Conservation (phyloP, 2,329 filamentous ascomycete species). For the Penicillium thymicola region DNA sequence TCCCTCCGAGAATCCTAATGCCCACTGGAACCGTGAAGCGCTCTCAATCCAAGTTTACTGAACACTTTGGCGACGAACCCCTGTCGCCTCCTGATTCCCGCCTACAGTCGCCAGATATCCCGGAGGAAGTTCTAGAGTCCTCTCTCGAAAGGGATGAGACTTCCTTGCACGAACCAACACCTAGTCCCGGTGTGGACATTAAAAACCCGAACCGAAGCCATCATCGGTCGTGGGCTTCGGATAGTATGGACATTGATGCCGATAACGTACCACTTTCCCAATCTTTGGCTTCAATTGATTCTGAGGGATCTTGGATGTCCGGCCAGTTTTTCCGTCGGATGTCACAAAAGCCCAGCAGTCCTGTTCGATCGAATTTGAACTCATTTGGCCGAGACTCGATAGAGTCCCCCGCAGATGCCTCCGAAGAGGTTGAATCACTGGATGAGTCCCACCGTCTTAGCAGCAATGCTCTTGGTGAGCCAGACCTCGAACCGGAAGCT, state of each 20-base stretch:
- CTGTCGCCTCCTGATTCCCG: slow-evolving; percentile 81
- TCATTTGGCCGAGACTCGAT: slow-evolving; percentile 41
- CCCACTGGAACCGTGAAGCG: slow-evolving; percentile 64
- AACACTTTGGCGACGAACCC: slow-evolving; percentile 84
- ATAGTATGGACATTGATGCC: slow-evolving; percentile 50
- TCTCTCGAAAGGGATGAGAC: slow-evolving; percentile 21
- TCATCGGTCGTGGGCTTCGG: slow-evolving; percentile 37
- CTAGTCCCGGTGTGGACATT: slow-evolving; percentile 28
- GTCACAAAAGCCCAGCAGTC: slow-evolving; percentile 41
- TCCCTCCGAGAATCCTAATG: slow-evolving; percentile 43
- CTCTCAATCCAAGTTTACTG: slow-evolving; percentile 85
- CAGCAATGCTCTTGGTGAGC: slow-evolving; percentile 55
- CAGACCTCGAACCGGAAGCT: slow-evolving; percentile 39
- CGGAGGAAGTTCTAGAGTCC: slow-evolving; percentile 27
- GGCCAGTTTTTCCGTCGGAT: slow-evolving; percentile 59
- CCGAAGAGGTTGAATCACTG: slow-evolving; percentile 42
- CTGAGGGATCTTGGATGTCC: slow-evolving; percentile 93
- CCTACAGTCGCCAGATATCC: slow-evolving; percentile 71
- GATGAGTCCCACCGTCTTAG: slow-evolving; percentile 29
- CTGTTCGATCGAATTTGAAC: slow-evolving; percentile 41
- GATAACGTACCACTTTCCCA: slow-evolving; percentile 61
- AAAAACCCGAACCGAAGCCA: slow-evolving; percentile 28
- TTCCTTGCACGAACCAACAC: slow-evolving; percentile 24
- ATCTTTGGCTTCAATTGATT: slow-evolving; percentile 90
- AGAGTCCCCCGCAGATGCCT: slow-evolving; percentile 40